Conservation (phyloP, 2,329 filamentous ascomycete species). For the Sordariomycetes sp. region DNA sequence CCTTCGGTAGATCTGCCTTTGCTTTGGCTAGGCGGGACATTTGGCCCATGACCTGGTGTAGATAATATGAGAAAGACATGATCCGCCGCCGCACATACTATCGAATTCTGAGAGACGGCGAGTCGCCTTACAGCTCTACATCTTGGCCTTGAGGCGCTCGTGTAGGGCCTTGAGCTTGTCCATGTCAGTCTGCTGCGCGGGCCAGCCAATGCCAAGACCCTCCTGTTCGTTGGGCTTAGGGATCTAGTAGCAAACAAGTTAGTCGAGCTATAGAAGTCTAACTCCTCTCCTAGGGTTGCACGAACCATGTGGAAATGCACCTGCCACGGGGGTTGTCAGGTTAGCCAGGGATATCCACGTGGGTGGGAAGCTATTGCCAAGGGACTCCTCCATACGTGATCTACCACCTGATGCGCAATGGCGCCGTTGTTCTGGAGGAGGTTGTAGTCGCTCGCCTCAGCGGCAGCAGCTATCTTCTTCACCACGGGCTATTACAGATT, state of each 20-base stretch:
- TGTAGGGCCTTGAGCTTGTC: constrained; percentile 65
- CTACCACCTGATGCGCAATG: constrained; percentile 83
- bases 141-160: constrained; percentile 81
- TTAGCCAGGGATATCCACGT: not conserved
- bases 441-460: constrained; percentile 73
- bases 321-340: constrained; percentile 22
- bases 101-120: not conserved
- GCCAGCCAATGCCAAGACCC: constrained; percentile 73
- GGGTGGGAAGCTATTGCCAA: not conserved
- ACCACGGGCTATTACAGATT: constrained; percentile 47
- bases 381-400: constrained; percentile 52
- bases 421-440: constrained; percentile 92
- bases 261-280: constrained; percentile 5
- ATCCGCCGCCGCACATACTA: not conserved
- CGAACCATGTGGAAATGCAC: constrained; percentile 88
- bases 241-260: constrained; percentile 41
- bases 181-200: constrained; percentile 63
- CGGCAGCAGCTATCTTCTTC: constrained; percentile 73
- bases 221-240: constrained; percentile 81
- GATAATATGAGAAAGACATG: too few relatives aligned
- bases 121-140: constrained; percentile 34
- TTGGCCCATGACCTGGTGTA: too few relatives aligned
- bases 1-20: not conserved
- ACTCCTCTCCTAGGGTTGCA: not conserved
- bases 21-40: too few relatives aligned